These are phyloP conservation scores for Pichia sp. DNA, from an alignment of 1,139 yeast species.

Conservation along the genomic window DNA sequence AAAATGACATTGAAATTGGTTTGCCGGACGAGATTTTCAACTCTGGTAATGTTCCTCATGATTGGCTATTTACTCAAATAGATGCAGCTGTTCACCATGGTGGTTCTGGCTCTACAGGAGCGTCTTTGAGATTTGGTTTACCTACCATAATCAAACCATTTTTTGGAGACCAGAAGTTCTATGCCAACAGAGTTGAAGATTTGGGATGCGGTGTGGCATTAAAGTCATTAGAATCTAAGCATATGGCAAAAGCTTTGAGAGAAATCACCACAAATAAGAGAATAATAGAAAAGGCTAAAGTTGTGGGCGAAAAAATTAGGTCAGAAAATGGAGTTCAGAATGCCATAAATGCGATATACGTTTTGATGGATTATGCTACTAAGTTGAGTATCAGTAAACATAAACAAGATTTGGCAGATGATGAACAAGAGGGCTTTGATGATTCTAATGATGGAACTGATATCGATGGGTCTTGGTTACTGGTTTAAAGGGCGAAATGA, in stretches of 20 bases:
- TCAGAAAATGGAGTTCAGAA: constrained; percentile 72
- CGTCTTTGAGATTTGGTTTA: constrained; percentile 75
- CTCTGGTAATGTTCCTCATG: constrained; percentile 80
- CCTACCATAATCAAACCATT: constrained; percentile 93
- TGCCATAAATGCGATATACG: constrained; percentile 74
- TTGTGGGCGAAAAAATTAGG: constrained; percentile 57
- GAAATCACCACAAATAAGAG: constrained; percentile 64
- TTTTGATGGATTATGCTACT: constrained; percentile 74
- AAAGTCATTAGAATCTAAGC: constrained; percentile 59
- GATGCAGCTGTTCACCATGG: constrained; percentile 98
- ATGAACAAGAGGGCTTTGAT: neutral
- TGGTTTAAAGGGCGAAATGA: constrained; percentile 23
- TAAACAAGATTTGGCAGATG: constrained; percentile 16
- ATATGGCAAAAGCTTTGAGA: constrained; percentile 61
- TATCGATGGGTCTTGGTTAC: constrained; percentile 33
- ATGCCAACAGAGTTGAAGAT: constrained; percentile 82
- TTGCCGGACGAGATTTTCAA: constrained; percentile 69
- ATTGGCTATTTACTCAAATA: constrained; percentile 84
- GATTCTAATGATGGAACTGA: constrained; percentile 11
- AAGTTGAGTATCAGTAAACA: constrained; percentile 36
- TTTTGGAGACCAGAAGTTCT: constrained; percentile 94
- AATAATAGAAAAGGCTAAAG: constrained; percentile 61
- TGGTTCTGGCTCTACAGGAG: constrained; percentile 97
- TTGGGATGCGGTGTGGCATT: constrained; percentile 81
- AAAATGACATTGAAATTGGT: constrained; percentile 37